Base-by-base conservation (phyloP, 805 yeast species). In the Metschnikowia kofuensis region DNA sequence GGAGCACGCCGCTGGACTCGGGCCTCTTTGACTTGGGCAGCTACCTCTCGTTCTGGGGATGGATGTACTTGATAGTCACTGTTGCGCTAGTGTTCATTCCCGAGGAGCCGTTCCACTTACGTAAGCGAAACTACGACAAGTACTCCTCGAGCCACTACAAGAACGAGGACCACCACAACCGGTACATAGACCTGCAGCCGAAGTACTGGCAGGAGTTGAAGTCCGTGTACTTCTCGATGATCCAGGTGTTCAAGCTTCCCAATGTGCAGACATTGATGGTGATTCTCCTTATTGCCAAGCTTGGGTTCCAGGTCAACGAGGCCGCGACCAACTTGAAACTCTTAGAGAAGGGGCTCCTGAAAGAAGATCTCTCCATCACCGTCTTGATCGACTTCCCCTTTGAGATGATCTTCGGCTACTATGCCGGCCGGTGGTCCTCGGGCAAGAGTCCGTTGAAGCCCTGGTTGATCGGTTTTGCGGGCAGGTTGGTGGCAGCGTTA, bases 241-340 rank as follows among this genome's bases (percentile, higher is more conserved):
- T 75, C 63, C 74, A 80, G 55, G 88, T 88, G n/a, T 67, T 87
- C 38, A 80, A 78, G 56, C 69, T 88, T 15, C 79, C 82, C 10
- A 83, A 88, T 51, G 85, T 94, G 40, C 90, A 83, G 63, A 74
- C 83, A 7, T 81, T 94, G 56, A 84, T 89, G 16, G 54, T 83
- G 2, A 80, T 94, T 8, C 91, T 90, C 60, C 66, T 94, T 38
- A 65, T 89, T 10, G 84, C 96, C 35, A 94, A 94, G 62, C 76
- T 92, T 49, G 98, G 96, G 2, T 94, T 94, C 66, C 97, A 91
- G 63, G 96, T 91, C 29, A 94, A 91, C 61, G 99, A 94, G 66
- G 90, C 94, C 7, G 97, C 96, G 29, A 94, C 98, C 1, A 92
- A 92, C 62, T 77, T 94, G 57, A 94, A 92, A 64, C 73, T 94